Percentiles rank a stretch among this genome's conserved stretches.
Evolutionary conservation across 164 flowering plant species (phyloP).

Genomic region (Piper betle): DNA sequence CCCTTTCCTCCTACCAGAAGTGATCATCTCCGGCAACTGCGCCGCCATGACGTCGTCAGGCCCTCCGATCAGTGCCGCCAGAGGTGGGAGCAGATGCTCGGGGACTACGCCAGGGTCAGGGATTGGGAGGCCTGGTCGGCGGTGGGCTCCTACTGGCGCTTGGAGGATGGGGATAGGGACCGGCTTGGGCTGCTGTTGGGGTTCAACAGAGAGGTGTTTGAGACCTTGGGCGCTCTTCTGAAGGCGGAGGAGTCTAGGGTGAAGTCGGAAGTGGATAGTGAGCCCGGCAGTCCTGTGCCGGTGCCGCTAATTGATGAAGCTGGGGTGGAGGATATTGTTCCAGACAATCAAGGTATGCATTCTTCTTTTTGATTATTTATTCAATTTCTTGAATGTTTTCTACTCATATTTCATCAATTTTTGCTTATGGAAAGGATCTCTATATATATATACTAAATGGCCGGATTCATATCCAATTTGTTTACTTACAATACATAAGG

Average conservation of each 20-base stretch:
- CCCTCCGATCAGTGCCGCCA: slow-evolving; percentile 39
- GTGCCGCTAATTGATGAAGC: slow-evolving; percentile 2
- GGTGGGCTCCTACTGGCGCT: slow-evolving; percentile 26
- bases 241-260: slow-evolving; percentile 16
- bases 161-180: slow-evolving; percentile 24
- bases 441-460: no score
- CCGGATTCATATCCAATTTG: no score
- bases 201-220: slow-evolving; percentile 35
- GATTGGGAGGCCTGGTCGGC: slow-evolving; percentile 22
- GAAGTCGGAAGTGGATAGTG: slow-evolving; percentile 27
- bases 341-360: slow-evolving; percentile 8
- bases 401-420: neutral
- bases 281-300: slow-evolving; percentile 16
- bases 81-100: slow-evolving; percentile 45
- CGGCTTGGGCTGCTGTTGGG: slow-evolving; percentile 26
- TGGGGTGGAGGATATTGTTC: slow-evolving; percentile 9
- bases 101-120: slow-evolving; percentile 32
- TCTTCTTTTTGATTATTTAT: neutral
- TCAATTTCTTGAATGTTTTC: neutral
- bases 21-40: slow-evolving; percentile 51
- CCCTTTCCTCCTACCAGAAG: slow-evolving; percentile 38
- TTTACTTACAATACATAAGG: neutral
- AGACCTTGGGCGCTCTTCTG: slow-evolving; percentile 19
- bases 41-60: slow-evolving; percentile 22
- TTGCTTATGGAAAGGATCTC: neutral